phyloP scores from a whole-genome alignment of 75 land plant species.

The Larix kaempferi region DNA sequence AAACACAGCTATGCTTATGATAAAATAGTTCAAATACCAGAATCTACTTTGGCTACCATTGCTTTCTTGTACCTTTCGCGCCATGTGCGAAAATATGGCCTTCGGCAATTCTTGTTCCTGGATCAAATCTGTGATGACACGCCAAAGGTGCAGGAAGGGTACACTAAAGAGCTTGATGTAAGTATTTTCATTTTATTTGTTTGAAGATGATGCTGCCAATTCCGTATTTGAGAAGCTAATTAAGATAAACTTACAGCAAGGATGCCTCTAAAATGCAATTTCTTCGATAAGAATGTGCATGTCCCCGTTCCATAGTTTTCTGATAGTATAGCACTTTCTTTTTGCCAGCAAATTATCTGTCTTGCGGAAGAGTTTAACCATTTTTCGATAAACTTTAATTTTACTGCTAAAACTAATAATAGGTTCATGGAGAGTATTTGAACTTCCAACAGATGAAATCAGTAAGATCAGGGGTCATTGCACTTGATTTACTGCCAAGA shows the following conservation, averaged over 20 bases:
- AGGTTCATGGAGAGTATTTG: not conserved
- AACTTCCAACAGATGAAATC: not conserved
- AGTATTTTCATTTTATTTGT: not conserved
- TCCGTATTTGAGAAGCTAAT: not conserved
- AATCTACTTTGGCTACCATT: slow-evolving; percentile 52
- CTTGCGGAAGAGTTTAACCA: not conserved
- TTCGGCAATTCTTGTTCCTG: slow-evolving; percentile 64
- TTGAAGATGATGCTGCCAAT: not conserved
- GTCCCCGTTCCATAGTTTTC: not conserved
- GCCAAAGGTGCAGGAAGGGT: slow-evolving; percentile 38
- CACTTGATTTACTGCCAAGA: not conserved
- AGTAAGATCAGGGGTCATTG: not conserved
- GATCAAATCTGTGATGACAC: slow-evolving; percentile 46
- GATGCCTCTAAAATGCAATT: no score
- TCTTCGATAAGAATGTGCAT: no score
- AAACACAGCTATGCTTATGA: slow-evolving; percentile 33
- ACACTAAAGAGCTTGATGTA: slow-evolving; percentile 35
- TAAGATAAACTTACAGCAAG: not conserved
- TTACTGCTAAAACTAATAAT: not conserved
- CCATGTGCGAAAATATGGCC: slow-evolving; percentile 44
- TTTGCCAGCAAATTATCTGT: not conserved
- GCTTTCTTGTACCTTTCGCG: slow-evolving; percentile 52
- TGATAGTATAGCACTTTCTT: not conserved
- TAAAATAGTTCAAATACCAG: slow-evolving; percentile 54
- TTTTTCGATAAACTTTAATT: not conserved